phyloP scores from a whole-genome alignment of 139 green algal genomes.

The Coelastrella sp. region DNA sequence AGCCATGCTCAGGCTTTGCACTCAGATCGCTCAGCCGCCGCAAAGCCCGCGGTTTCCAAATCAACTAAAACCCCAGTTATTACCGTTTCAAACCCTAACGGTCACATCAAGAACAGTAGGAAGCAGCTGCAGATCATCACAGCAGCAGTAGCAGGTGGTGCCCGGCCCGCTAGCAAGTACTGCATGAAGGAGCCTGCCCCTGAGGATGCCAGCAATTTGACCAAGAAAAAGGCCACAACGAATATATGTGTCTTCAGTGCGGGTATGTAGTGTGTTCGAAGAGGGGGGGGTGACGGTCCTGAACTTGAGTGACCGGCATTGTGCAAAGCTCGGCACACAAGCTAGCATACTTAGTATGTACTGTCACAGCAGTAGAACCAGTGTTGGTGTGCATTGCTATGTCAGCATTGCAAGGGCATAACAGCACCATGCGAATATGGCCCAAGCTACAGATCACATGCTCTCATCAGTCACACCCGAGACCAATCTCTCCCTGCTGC shows the following conservation, averaged over 20 bases:
- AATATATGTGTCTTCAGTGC: slow-evolving; percentile 22
- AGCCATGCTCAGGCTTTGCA: background rate
- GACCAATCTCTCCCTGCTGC: background rate
- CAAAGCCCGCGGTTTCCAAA: background rate
- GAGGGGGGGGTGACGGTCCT: background rate
- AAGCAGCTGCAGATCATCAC: background rate
- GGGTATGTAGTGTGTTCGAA: background rate
- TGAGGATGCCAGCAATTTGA: background rate
- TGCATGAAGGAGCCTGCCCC: background rate
- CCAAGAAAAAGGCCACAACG: background rate
- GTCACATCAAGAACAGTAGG: background rate
- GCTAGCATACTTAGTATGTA: no score
- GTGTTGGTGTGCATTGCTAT: no score
- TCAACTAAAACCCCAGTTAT: background rate
- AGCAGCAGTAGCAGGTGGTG: background rate
- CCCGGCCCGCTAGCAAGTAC: background rate
- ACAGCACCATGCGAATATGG: no score
- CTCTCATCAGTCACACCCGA: background rate
- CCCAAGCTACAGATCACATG: no score
- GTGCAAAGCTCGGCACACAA: background rate
- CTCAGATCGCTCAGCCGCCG: background rate
- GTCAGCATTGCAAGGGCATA: no score
- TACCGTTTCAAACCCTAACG: background rate
- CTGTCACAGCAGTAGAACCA: no score
- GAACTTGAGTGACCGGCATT: background rate